Evolutionary conservation across 225 moss, liverwort and hornwort genomes (phyloP).

Genomic region (Physcomitrium patens): DNA sequence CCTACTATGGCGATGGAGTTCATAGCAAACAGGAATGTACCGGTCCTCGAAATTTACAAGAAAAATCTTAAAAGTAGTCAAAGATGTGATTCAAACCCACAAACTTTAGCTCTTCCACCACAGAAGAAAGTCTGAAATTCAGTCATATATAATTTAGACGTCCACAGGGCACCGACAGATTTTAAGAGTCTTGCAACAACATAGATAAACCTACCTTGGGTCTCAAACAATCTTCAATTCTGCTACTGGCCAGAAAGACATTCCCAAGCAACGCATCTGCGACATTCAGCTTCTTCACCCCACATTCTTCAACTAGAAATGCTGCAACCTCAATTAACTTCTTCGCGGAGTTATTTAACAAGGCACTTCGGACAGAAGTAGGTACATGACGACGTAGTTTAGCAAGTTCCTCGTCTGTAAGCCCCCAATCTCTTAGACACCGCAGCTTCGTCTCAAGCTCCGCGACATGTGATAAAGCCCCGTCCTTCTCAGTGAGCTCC

Average conservation of each 20-base stretch:
- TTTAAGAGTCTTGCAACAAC: conserved; percentile 5
- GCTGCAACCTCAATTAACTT: conserved; percentile 62
- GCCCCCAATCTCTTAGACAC: conserved; percentile 65
- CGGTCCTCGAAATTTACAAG: neutral
- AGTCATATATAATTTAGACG: neutral
- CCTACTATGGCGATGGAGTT: conserved; percentile 20
- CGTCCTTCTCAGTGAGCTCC: conserved; percentile 31
- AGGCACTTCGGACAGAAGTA: conserved; percentile 66
- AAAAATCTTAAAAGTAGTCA: conserved; percentile 19
- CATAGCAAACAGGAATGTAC: conserved; percentile 20
- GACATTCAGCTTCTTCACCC: conserved; percentile 57
- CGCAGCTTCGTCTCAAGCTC: conserved; percentile 66
- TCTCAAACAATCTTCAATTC: conserved; percentile 64
- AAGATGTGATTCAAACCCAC: conserved; percentile 6
- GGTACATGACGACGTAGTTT: conserved; percentile 61
- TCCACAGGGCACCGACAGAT: neutral
- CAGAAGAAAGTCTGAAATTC: neutral
- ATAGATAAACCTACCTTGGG: conserved; percentile 52
- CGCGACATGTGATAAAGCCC: conserved; percentile 38
- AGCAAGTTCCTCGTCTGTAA: conserved; percentile 57
- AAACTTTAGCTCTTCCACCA: conserved; percentile 2
- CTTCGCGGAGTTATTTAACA: conserved; percentile 52
- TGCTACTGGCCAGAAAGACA: conserved; percentile 67
- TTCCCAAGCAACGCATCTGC: conserved; percentile 60
- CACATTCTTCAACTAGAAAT: conserved; percentile 67